A percentile compares a stretch with the other conserved stretches of the same genome.
Conservation (phyloP, 1,284 basidiomycete genomes). For the Macrocystidia cucumis region DNA sequence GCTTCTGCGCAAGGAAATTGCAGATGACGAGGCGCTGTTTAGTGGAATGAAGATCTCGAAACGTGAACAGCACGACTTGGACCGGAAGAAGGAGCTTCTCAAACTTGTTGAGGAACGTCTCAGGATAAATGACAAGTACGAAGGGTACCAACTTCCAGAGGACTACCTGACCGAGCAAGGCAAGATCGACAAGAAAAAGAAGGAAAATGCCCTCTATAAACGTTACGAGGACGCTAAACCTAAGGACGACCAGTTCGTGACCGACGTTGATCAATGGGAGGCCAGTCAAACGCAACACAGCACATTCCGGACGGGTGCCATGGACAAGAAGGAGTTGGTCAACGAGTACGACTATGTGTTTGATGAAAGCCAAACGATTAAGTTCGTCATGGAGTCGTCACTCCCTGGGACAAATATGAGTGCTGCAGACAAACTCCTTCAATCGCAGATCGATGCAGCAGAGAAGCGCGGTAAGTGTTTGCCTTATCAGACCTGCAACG, state of each 20-base stretch:
- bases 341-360: constrained; percentile 97
- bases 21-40: constrained; percentile 88
- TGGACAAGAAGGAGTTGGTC: constrained; percentile 78
- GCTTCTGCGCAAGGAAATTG: constrained; percentile 86
- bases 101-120: constrained; percentile 90
- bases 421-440: constrained; percentile 81
- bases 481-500: constrained; percentile 1
- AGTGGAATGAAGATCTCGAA: constrained; percentile 85
- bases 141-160: constrained; percentile 92
- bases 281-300: constrained; percentile 86
- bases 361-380: constrained; percentile 94
- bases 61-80: constrained; percentile 75
- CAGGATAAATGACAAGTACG: constrained; percentile 89
- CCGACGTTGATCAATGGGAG: constrained; percentile 97
- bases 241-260: constrained; percentile 87
- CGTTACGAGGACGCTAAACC: constrained; percentile 91
- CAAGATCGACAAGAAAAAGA: constrained; percentile 97
- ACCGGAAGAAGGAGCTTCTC: constrained; percentile 90
- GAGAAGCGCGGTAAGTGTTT: constrained; percentile 73
- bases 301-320: constrained; percentile 81
- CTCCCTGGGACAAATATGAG: constrained; percentile 72
- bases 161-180: constrained; percentile 99
- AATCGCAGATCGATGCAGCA: constrained; percentile 87
- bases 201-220: constrained; percentile 88
- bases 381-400: constrained; percentile 86